Evolutionary conservation across 805 yeast species (phyloP).

Genomic region (Candida boleticola): DNA sequence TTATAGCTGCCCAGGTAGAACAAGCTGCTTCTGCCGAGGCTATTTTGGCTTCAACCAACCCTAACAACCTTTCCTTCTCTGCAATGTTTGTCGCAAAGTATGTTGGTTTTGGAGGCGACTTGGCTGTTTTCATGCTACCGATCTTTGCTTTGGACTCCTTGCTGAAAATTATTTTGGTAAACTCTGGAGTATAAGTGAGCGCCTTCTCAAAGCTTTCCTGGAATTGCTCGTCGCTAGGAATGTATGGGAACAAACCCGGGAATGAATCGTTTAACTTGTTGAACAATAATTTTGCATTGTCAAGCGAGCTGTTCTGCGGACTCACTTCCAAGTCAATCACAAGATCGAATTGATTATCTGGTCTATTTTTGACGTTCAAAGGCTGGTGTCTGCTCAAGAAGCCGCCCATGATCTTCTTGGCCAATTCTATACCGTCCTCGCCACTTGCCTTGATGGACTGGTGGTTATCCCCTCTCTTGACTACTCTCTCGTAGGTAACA

Average conservation of each 20-base stretch:
- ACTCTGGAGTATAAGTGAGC: slow-evolving; percentile 51
- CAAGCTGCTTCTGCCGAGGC: neutral
- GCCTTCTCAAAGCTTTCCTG: slow-evolving; percentile 52
- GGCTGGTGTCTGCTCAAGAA: slow-evolving; percentile 71
- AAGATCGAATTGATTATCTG: slow-evolving; percentile 67
- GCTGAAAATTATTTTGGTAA: slow-evolving; percentile 31
- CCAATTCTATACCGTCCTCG: slow-evolving; percentile 15
- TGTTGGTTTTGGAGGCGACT: slow-evolving; percentile 3
- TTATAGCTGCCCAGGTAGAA: slow-evolving; percentile 22
- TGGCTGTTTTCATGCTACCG: slow-evolving; percentile 7
- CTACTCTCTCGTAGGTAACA: slow-evolving; percentile 58
- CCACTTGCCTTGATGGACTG: slow-evolving; percentile 60
- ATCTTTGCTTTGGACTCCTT: slow-evolving; percentile 10
- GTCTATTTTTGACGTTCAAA: slow-evolving; percentile 42
- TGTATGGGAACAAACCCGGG: slow-evolving; percentile 36
- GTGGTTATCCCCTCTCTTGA: slow-evolving; percentile 80
- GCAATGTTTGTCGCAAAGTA: no score
- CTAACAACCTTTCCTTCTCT: no score
- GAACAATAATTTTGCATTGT: slow-evolving; percentile 48
- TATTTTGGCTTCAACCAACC: neutral
- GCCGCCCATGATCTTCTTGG: slow-evolving; percentile 57
- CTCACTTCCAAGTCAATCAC: slow-evolving; percentile 56
- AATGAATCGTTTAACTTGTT: slow-evolving; percentile 34
- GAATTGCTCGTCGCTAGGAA: slow-evolving; percentile 45
- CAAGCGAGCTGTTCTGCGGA: slow-evolving; percentile 42